A percentile compares a stretch with the other conserved stretches of the same genome.
phyloP scores from a whole-genome alignment of 2,329 filamentous ascomycete species.

The Neofusicoccum laricinum region DNA sequence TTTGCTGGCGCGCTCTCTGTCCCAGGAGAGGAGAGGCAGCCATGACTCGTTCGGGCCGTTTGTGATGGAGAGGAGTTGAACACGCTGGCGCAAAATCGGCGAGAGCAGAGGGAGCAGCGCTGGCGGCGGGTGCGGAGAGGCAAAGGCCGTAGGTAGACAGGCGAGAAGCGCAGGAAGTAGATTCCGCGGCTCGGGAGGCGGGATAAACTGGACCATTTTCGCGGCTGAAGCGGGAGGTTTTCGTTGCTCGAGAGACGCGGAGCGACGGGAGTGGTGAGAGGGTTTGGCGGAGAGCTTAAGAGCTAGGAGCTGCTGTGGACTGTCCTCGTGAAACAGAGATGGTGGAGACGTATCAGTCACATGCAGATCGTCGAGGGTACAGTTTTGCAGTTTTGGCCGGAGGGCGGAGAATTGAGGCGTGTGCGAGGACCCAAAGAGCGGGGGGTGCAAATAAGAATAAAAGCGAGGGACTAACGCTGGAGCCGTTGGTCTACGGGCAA shows the following conservation, averaged over 20 bases:
- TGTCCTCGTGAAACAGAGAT: slow-evolving; percentile 6
- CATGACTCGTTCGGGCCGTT: slow-evolving; percentile 57
- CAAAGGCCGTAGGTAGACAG: slow-evolving; percentile 60
- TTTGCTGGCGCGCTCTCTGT: slow-evolving; percentile 54
- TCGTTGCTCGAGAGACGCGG: not conserved
- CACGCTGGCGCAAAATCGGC: slow-evolving; percentile 61
- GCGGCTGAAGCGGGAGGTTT: not conserved
- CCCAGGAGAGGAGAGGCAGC: slow-evolving; percentile 71
- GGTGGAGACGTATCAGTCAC: not conserved
- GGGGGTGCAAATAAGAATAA: slow-evolving; percentile 1
- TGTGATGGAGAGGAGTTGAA: slow-evolving; percentile 60
- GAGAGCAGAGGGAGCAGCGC: slow-evolving; percentile 60
- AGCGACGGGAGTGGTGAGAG: not conserved
- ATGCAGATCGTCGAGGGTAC: not conserved
- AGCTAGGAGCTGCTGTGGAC: not conserved
- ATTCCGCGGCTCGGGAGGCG: slow-evolving; percentile 53
- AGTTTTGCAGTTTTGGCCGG: not conserved
- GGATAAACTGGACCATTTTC: slow-evolving; percentile 54
- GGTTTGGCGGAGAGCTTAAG: not conserved
- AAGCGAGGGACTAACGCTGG: not conserved
- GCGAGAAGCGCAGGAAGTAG: slow-evolving; percentile 63
- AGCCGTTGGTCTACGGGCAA: not conserved
- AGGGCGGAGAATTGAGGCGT: not conserved
- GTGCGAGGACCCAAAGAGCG: not conserved
- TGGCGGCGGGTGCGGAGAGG: slow-evolving; percentile 58